Percentiles rank a stretch among this genome's conserved stretches.
Evolutionary conservation across 2,329 filamentous ascomycete species (phyloP).

Genomic region (Xylaria arbuscula): DNA sequence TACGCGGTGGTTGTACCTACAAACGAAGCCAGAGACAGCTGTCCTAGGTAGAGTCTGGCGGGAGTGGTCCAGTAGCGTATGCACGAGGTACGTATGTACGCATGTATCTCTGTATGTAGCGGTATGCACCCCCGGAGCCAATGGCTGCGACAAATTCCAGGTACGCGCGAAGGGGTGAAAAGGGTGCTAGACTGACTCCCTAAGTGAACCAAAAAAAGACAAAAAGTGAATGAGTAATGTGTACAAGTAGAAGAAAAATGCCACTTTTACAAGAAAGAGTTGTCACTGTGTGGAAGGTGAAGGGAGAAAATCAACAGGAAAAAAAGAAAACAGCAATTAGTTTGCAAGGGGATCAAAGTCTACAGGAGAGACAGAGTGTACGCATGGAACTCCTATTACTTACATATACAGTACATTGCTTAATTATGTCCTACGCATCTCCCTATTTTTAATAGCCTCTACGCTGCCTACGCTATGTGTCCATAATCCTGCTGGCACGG

Average conservation of each 20-base stretch:
- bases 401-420: conserved; percentile 5
- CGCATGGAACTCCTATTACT: conserved; percentile 25
- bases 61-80: conserved; percentile 3
- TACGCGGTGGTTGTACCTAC: conserved; percentile 12
- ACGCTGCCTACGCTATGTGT: conserved; percentile 1
- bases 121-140: conserved; percentile 25
- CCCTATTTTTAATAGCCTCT: conserved; percentile 6
- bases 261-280: conserved; percentile 9
- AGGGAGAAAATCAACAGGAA: conserved; percentile 13
- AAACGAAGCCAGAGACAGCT: conserved; percentile 16
- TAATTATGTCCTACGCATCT: conserved; percentile 7
- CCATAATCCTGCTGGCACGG: conserved; percentile 29
- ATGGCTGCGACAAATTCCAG: conserved; percentile 12
- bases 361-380: not conserved
- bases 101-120: conserved; percentile 7
- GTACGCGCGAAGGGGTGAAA: conserved; percentile 7
- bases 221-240: conserved; percentile 24
- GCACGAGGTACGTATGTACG: conserved; percentile 23
- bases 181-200: not conserved
- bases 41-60: not conserved
- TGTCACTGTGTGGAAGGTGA: conserved; percentile 9
- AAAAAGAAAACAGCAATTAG: conserved; percentile 1
- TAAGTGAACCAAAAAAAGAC: conserved; percentile 24
- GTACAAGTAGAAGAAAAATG: conserved; percentile 17
- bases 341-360: conserved; percentile 12